Conservation (phyloP, 202 grass and related monocot species). For the Miscanthus sacchariflorus region DNA sequence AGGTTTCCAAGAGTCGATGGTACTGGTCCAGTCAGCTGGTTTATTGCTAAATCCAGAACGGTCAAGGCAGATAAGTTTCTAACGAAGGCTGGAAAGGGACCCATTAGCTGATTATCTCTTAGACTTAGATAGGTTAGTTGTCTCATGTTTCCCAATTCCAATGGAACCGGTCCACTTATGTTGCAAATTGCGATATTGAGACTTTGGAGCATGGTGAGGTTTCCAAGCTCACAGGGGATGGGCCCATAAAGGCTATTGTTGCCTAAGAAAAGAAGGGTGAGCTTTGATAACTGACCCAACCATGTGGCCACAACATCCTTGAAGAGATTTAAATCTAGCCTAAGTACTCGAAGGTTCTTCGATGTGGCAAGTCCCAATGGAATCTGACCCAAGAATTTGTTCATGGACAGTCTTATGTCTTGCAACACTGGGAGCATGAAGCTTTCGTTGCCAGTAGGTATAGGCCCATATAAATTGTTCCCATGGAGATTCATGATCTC, state of each 20-base stretch:
- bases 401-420: fast-evolving
- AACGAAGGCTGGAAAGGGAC: not conserved
- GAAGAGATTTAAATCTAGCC: not conserved
- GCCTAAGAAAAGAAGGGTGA: not conserved
- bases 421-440: not conserved
- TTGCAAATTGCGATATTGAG: not conserved
- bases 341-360: not conserved
- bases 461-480: not conserved
- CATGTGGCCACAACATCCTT: not conserved
- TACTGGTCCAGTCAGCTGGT: not conserved
- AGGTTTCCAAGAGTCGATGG: not conserved
- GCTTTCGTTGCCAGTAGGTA: not conserved
- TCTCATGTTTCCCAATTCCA: not conserved
- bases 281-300: not conserved
- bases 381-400: not conserved
- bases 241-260: not conserved
- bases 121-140: not conserved
- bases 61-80: not conserved
- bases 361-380: not conserved
- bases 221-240: not conserved
- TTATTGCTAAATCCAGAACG: fast-evolving
- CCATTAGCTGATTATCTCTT: not conserved
- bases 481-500: not conserved
- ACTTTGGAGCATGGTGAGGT: not conserved
- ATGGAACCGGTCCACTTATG: not conserved